Evolutionary conservation across 2,329 filamentous ascomycete species (phyloP), one percentile per base, ranked within the genome.

Genomic region (Hypocrella siamensis): DNA sequence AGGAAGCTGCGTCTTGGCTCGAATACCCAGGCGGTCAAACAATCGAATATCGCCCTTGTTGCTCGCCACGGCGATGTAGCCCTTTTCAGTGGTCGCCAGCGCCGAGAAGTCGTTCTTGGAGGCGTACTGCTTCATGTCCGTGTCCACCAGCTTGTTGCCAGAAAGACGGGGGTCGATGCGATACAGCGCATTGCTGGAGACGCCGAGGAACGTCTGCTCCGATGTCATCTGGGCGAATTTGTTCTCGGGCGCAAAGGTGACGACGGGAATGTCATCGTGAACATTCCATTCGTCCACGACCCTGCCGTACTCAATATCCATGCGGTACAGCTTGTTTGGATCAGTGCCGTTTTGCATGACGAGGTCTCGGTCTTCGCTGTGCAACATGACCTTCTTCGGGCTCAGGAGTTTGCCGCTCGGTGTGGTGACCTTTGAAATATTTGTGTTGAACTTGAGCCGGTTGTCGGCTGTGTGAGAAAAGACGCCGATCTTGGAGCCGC

Each of bases 211-310:
- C 0, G 90, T 92, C 48, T 93, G 85, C 50, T 93, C 85, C 37
- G 78, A 75, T 1, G 85, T 94, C 79, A 93, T 93, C 60, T 98
- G 90, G 2, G 90, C 77, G 47, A 94, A 98, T 71, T 98, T 98
- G 69, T 79, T 93, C 54, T 94, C 86, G 0, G 90, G 90, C 0
- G 83, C 83, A 55, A 96, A 96, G 8, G 78, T 90, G 33, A 82
- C 75, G 38, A 96, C 82, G 0, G 83, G 79, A 34, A 98, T 94
- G 50, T 96, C 83, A 39, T 98, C 88, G 49, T 98, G 88, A 11
- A 98, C 71, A 45, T 93, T 93, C 90, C 90, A 98, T 56, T 98
- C 90, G 48, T 98, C 90, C 2, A 96, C 85, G 22, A 98, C 82
- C 60, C 94, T 96, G 42, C 90, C 90, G 44, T 92, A 92, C 54